Evolutionary conservation across 2,329 filamentous ascomycete genomes (phyloP), one percentile per base, ranked within the genome.

Genomic region (Ilyonectria robusta): DNA sequence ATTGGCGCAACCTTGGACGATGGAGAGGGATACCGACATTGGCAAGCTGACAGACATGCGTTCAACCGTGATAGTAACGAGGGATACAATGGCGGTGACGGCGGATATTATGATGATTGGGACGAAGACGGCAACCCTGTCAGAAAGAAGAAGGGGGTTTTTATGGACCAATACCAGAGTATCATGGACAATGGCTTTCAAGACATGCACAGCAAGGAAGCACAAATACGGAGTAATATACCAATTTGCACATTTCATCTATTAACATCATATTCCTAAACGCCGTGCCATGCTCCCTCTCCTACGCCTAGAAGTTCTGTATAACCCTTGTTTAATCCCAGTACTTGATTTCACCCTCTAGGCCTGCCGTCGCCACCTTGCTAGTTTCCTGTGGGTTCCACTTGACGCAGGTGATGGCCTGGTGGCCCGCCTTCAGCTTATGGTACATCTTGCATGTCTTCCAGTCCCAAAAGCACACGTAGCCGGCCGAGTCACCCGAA

Each of bases 371-470:
- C 2, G 92, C 93, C 40, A 98, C 91, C 86, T 98, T 98, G 78
- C 93, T 96, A 19, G 92, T 96, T 86, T 99, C 96, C 82, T 98
- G 93, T n/a, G 95, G 94, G 81, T 98, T 95, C 95, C 96, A 99
- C 79, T 93, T 93, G 65, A 96, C 89, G 72, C 92, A 93, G n/a
- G 94, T 94, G 61, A 98, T 87, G 6, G 95, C 90, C 59, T 92
- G 89, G 61, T 94, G 94, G 66, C 93, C 91, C 26, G 94, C 95
- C 82, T 93, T 89, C 71, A 99, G 90, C 87, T 98, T 98, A 83
- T 97, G 94, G 82, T 94, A 97, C 94, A 99, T 95, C 84, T 98
- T 98, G 81, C 95, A 97, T 44, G 94, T 98, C 88, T 99, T 99
- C 94, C 95, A 99, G 82, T 98, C 96, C 94, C 95, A 99, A 83